Percentiles rank a stretch among this genome's conserved stretches.
Evolutionary conservation across 2,329 filamentous ascomycete genomes (phyloP).

Genomic region (Colletotrichum horii): DNA sequence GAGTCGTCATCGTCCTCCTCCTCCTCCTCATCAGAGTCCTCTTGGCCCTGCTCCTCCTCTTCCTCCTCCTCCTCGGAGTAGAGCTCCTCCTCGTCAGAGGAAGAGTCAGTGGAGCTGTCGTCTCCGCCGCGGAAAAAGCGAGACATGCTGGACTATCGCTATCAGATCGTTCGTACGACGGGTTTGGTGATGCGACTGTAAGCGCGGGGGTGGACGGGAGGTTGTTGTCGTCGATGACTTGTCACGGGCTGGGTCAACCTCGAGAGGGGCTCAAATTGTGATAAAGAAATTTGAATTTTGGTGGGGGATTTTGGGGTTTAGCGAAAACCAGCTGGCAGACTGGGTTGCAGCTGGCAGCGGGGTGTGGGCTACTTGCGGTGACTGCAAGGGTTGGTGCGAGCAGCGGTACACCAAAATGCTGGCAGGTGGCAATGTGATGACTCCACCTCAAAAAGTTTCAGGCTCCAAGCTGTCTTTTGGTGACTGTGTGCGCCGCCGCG

Average conservation of each 20-base stretch:
- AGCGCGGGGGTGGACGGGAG: slow-evolving; percentile 18
- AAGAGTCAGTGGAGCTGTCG: slow-evolving; percentile 95
- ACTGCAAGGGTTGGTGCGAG: neutral
- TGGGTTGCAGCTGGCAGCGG: slow-evolving; percentile 1
- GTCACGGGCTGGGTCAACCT: slow-evolving; percentile 16
- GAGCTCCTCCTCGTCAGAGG: slow-evolving; percentile 95
- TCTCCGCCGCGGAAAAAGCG: slow-evolving; percentile 93
- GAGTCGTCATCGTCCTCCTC: slow-evolving; percentile 56
- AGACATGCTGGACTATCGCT: slow-evolving; percentile 71
- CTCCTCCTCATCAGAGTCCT: slow-evolving; percentile 55
- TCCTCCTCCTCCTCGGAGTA: slow-evolving; percentile 79
- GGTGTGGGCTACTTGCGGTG: neutral
- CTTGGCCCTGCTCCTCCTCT: slow-evolving; percentile 56
- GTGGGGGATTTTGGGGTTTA: slow-evolving; percentile 21
- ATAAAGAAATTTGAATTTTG: slow-evolving; percentile 17
- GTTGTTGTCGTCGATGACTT: slow-evolving; percentile 20
- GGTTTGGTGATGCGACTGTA: slow-evolving; percentile 15
- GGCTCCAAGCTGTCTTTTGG: neutral
- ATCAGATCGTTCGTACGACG: slow-evolving; percentile 12
- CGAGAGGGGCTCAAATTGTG: slow-evolving; percentile 19
- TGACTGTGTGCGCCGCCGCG: neutral
- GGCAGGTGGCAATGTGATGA: neutral
- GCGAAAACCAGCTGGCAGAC: slow-evolving; percentile 16
- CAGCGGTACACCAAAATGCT: neutral
- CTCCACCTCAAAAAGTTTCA: slow-evolving; percentile 3